phyloP scores from a whole-genome alignment of 768 basidiomycete species.

The Paxillus involutus region DNA sequence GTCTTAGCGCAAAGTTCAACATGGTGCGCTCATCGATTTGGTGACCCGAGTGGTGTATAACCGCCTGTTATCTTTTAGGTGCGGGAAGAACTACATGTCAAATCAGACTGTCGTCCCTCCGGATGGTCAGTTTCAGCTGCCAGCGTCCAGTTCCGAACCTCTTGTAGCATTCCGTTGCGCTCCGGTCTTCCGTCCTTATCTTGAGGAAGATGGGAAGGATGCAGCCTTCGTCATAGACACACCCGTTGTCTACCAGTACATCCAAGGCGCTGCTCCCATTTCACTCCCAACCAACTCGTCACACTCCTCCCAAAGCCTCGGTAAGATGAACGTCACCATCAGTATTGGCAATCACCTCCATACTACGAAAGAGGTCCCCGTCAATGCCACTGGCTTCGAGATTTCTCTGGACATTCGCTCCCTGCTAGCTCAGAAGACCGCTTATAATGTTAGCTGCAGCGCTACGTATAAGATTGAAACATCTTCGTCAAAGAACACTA shows the following conservation, averaged over 20 bases:
- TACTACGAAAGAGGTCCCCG: constrained; percentile 28
- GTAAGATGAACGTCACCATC: constrained; percentile 28
- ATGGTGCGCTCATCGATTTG: constrained; percentile 16
- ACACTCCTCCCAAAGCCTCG: constrained; percentile 2
- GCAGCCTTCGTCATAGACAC: constrained; percentile 38
- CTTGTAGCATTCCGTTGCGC: constrained; percentile 47
- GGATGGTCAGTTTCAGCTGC: constrained; percentile 44
- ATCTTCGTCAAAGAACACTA: neutral
- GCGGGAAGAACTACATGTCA: constrained; percentile 49
- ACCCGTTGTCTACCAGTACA: constrained; percentile 33
- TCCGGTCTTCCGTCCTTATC: constrained; percentile 47
- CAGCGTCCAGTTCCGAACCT: constrained; percentile 32
- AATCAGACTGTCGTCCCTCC: constrained; percentile 42
- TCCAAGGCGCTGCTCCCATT: constrained; percentile 36
- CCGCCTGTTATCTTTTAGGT: constrained; percentile 32
- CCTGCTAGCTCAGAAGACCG: constrained; percentile 27
- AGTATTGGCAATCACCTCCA: constrained; percentile 26
- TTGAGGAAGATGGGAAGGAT: constrained; percentile 36
- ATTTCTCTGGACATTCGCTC: constrained; percentile 32
- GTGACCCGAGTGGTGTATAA: neutral
- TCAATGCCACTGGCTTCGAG: constrained; percentile 38
- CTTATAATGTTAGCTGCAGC: constrained; percentile 35
- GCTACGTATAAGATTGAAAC: constrained; percentile 26
- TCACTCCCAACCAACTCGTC: constrained; percentile 5
- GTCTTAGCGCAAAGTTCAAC: constrained; percentile 20